Conservation (phyloP, 768 basidiomycete species). For the Trametes gibbosa region DNA sequence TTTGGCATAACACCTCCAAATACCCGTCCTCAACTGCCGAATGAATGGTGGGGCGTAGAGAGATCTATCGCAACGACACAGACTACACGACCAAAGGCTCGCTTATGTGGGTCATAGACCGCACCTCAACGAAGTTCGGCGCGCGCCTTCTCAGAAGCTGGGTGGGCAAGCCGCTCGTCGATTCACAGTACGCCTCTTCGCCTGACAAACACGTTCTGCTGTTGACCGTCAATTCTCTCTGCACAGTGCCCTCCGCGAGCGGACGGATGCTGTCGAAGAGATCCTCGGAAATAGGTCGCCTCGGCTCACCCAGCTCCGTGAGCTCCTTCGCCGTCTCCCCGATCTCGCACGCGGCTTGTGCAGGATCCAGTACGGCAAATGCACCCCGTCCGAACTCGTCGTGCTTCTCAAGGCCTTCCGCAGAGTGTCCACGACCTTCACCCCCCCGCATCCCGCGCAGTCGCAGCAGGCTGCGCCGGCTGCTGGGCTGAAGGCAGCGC, state of each 20-base stretch:
- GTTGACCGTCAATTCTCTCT: background rate
- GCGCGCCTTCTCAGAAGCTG: conserved; percentile 78
- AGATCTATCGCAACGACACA: conserved; percentile 91
- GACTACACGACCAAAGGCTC: conserved; percentile 73
- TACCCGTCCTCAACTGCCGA: background rate
- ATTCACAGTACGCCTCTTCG: conserved; percentile 49
- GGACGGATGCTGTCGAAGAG: conserved; percentile 85
- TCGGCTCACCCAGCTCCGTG: conserved; percentile 62
- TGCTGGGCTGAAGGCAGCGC: conserved; percentile 48
- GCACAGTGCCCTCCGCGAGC: conserved; percentile 64
- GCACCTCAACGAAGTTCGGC: conserved; percentile 87
- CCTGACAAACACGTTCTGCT: background rate
- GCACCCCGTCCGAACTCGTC: conserved; percentile 80
- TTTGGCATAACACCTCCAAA: background rate
- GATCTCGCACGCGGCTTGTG: conserved; percentile 86
- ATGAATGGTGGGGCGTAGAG: conserved; percentile 37
- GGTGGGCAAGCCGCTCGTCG: conserved; percentile 82
- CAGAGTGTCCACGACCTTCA: conserved; percentile 65
- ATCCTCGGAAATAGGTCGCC: conserved; percentile 62
- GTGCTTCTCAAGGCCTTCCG: conserved; percentile 73
- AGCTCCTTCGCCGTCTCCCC: conserved; percentile 70
- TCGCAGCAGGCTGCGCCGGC: conserved; percentile 41
- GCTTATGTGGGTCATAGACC: conserved; percentile 82
- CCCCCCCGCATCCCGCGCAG: conserved; percentile 23
- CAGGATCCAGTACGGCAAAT: conserved; percentile 91